Evolutionary conservation across 768 basidiomycete species (phyloP).

Genomic region (Russula ochroleuca): DNA sequence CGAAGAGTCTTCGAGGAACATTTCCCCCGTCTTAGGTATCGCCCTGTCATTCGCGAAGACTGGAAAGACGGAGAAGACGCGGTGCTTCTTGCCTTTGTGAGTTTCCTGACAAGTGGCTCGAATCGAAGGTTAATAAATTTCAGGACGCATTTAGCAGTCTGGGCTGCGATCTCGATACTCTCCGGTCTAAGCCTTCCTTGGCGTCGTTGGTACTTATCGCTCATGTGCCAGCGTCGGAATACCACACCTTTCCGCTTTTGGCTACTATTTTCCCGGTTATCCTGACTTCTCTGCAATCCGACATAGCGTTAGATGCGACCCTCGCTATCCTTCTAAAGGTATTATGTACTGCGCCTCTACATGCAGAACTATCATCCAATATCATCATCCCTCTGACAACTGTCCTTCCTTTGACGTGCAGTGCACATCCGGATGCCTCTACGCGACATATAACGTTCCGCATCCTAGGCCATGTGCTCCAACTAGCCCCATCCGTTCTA

Average conservation of each 20-base stretch:
- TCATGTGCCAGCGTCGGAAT: conserved; percentile 4
- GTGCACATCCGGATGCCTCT: conserved; percentile 55
- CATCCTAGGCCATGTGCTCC: conserved; percentile 50
- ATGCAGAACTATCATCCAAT: conserved; percentile 39
- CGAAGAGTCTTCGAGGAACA: conserved; percentile 20
- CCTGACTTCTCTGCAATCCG: conserved; percentile 50
- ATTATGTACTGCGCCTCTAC: conserved; percentile 26
- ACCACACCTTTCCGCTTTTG: conserved; percentile 15
- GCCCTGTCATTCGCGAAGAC: conserved; percentile 17
- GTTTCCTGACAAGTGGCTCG: conserved; percentile 8
- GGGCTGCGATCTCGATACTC: conserved; percentile 9
- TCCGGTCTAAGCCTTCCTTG: conserved; percentile 24
- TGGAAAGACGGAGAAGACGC: conserved; percentile 27
- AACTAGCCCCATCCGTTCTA: conserved; percentile 43
- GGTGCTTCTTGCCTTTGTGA: conserved; percentile 22
- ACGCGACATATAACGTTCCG: conserved; percentile 60
- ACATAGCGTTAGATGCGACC: conserved; percentile 53
- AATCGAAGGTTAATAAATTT: background rate
- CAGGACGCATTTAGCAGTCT: conserved; percentile 18
- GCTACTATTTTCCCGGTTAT: conserved; percentile 41
- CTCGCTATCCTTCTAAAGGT: conserved; percentile 50
- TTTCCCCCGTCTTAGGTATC: conserved; percentile 22
- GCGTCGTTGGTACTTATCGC: conserved; percentile 24
- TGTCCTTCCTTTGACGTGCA: conserved; percentile 53
- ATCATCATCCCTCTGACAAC: conserved; percentile 46